Conservation (phyloP, 768 basidiomycete genomes). For the Suillus subluteus region DNA sequence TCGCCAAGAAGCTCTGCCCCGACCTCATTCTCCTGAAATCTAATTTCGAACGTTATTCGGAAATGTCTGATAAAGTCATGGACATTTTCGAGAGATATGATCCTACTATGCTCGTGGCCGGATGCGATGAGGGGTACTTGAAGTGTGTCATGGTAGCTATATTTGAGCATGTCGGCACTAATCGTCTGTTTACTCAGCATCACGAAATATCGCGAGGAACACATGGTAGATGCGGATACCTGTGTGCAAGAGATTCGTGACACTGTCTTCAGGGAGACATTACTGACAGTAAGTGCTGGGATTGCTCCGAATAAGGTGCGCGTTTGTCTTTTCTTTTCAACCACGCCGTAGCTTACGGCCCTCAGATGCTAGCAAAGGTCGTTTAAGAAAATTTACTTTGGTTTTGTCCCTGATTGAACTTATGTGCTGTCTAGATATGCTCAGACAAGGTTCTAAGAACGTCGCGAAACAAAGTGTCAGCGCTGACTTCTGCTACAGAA, state of each 20-base stretch:
- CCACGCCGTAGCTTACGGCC: constrained; percentile 21
- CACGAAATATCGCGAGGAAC: constrained; percentile 77
- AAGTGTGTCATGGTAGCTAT: constrained; percentile 56
- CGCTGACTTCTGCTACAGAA: constrained; percentile 51
- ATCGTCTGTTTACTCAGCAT: constrained; percentile 52
- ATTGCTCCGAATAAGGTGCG: constrained; percentile 93
- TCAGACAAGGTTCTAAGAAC: constrained; percentile 73
- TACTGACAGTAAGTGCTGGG: constrained; percentile 90
- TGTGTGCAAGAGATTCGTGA: constrained; percentile 82
- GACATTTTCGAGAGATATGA: constrained; percentile 71
- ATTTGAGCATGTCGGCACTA: not conserved
- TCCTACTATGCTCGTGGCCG: constrained; percentile 71
- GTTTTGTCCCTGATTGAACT: constrained; percentile 10
- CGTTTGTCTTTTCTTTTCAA: constrained; percentile 19
- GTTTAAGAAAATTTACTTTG: constrained; percentile 16
- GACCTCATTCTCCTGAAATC: constrained; percentile 72
- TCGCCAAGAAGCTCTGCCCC: constrained; percentile 93
- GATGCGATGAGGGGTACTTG: constrained; percentile 90
- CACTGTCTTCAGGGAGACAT: constrained; percentile 75
- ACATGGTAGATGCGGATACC: constrained; percentile 64
- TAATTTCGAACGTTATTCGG: constrained; percentile 63
- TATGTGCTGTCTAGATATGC: constrained; percentile 63
- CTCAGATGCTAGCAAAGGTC: constrained; percentile 90
- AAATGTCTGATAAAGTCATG: constrained; percentile 77
- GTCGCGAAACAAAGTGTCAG: not conserved